A percentile compares a stretch with the other conserved stretches of the same genome.
Evolutionary conservation across 2,329 filamentous ascomycete species (phyloP).

Genomic region (Epichloe hybrida): DNA sequence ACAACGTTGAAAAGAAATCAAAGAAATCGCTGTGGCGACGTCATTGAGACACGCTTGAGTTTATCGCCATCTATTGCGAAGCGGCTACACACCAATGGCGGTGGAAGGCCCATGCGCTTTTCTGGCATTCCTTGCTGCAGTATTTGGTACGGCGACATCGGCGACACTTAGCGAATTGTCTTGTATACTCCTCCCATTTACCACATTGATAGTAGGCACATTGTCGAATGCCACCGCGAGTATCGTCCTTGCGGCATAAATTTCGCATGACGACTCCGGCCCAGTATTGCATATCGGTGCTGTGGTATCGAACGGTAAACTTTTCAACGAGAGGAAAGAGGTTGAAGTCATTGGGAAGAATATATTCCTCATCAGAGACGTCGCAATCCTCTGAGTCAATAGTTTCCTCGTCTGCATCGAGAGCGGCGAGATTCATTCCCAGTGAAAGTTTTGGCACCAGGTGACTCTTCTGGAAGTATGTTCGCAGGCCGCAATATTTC

Average conservation of each 20-base stretch:
- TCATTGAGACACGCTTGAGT: conserved; percentile 8
- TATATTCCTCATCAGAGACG: conserved; percentile 70
- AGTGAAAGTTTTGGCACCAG: conserved; percentile 87
- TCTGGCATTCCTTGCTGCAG: conserved; percentile 99
- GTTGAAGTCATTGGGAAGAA: conserved; percentile 89
- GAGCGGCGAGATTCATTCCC: conserved; percentile 64
- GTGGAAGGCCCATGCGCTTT: conserved; percentile 96
- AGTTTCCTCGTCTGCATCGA: conserved; percentile 51
- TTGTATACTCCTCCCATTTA: conserved; percentile 93
- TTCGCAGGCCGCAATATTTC: conserved; percentile 92
- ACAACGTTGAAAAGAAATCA: conserved; percentile 16
- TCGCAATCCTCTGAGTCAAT: conserved; percentile 31
- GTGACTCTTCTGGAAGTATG: conserved; percentile 92
- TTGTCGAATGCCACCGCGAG: conserved; percentile 83
- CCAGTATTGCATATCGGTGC: conserved; percentile 99
- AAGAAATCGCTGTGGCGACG: conserved; percentile 7
- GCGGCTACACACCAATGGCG: conserved; percentile 92
- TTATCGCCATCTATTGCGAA: conserved; percentile 26
- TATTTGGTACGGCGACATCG: conserved; percentile 95
- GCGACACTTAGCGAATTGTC: conserved; percentile 95
- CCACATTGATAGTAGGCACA: conserved; percentile 97
- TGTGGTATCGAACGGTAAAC: conserved; percentile 91
- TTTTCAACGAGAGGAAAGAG: conserved; percentile 98
- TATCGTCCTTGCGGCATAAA: conserved; percentile 94
- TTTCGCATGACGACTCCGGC: conserved; percentile 98